Conservation (phyloP, 495 filamentous ascomycete species). For the Penicillium fimorum region DNA sequence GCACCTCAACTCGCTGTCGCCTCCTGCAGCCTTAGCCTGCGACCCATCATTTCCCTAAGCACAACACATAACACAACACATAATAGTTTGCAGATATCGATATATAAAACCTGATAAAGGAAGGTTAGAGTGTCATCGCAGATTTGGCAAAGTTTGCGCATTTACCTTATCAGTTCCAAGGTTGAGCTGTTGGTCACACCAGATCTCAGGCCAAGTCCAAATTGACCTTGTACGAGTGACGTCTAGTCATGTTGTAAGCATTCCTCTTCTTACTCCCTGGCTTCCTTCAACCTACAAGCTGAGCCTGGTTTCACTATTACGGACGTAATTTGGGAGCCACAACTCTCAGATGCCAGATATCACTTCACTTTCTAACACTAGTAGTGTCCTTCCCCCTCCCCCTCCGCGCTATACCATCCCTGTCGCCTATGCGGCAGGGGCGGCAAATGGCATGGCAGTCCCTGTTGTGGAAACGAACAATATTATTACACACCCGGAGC, state of each 20-base stretch:
- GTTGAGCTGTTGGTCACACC: slow-evolving; percentile 12
- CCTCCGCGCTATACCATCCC: slow-evolving; percentile 77
- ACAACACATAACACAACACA: not conserved
- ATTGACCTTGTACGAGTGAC: slow-evolving; percentile 14
- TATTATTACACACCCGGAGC: slow-evolving; percentile 71
- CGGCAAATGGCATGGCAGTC: slow-evolving; percentile 58
- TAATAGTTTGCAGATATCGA: not conserved
- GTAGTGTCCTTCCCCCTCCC: slow-evolving; percentile 78
- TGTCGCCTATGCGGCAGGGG: slow-evolving; percentile 62
- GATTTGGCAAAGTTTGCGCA: not conserved
- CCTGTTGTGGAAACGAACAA: slow-evolving; percentile 93
- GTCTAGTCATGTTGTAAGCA: slow-evolving; percentile 41
- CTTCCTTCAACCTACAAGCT: not conserved
- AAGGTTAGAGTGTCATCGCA: not conserved
- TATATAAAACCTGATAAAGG: not conserved
- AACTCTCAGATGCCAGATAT: not conserved
- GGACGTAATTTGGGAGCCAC: slow-evolving; percentile 1
- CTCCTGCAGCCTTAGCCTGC: slow-evolving; percentile 4
- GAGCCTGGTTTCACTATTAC: not conserved
- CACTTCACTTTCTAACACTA: slow-evolving; percentile 19
- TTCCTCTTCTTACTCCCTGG: not conserved
- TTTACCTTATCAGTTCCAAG: not conserved
- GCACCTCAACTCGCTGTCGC: not conserved
- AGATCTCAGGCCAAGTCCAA: slow-evolving; percentile 11
- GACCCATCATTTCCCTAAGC: not conserved